phyloP scores from a whole-genome alignment of 75 land plant species.

The Selaginella moellendorffii region DNA sequence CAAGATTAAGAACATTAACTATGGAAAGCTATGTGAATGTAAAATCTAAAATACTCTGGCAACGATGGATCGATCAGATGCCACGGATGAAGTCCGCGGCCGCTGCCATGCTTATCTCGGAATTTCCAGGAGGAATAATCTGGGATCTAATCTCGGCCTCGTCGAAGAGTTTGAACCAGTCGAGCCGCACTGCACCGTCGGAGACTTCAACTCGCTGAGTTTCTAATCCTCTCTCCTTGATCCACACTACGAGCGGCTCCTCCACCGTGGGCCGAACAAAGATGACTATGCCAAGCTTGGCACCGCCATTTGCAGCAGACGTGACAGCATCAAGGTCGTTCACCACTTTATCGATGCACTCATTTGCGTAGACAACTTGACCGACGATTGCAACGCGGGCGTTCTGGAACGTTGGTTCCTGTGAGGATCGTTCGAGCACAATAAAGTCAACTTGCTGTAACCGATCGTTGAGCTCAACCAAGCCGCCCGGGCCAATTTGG shows the following conservation, averaged over 20 bases:
- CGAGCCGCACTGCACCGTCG: conserved; percentile 2
- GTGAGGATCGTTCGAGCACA: conserved; percentile 1
- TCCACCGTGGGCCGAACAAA: conserved; percentile 2
- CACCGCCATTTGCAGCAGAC: conserved; percentile 2
- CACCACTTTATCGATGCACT: conserved; percentile 1
- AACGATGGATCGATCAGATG: background rate
- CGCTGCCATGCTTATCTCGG: conserved; percentile 2
- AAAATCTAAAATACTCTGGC: background rate
- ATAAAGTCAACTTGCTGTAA: background rate
- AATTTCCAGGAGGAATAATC: background rate
- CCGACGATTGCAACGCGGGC: background rate
- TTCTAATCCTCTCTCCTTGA: conserved; percentile 1
- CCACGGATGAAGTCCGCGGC: background rate
- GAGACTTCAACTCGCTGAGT: conserved; percentile 1
- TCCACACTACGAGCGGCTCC: conserved; percentile 2
- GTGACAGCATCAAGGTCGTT: conserved; percentile 1
- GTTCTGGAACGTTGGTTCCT: background rate
- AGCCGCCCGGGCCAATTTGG: background rate
- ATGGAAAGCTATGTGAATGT: background rate
- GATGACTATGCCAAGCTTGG: conserved; percentile 1
- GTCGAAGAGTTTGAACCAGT: conserved; percentile 1
- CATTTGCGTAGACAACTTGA: background rate
- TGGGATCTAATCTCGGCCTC: background rate
- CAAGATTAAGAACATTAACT: too few relatives aligned
- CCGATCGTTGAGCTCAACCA: conserved; percentile 1